These are phyloP conservation scores for Neurospora sp. DNA, from an alignment of 495 filamentous ascomycete species.

Conservation along the genomic window DNA sequence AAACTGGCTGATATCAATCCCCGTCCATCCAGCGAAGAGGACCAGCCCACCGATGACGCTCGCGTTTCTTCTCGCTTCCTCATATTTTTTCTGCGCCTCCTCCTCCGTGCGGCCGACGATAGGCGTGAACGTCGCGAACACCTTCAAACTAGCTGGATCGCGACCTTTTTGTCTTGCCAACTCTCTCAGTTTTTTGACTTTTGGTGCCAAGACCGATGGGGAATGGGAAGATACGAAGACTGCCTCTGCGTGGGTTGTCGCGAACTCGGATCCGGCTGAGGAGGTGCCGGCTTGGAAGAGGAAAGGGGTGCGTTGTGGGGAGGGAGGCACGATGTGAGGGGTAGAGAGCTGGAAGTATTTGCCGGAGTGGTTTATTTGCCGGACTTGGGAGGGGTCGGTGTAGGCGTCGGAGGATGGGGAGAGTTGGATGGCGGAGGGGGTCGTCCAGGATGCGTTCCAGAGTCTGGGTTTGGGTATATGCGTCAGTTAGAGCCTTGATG, in stretches of 20 bases:
- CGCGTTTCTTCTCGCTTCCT: conserved; percentile 41
- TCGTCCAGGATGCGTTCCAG: conserved; percentile 52
- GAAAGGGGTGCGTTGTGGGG: conserved; percentile 53
- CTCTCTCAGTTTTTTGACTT: conserved; percentile 45
- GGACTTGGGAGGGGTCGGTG: conserved; percentile 43
- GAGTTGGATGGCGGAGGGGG: conserved; percentile 38
- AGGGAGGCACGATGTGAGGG: conserved; percentile 48
- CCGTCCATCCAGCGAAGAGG: conserved; percentile 52
- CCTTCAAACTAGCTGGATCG: conserved; percentile 47
- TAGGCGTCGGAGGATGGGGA: conserved; percentile 43
- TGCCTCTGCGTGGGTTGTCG: conserved; percentile 51
- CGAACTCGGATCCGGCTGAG: conserved; percentile 46
- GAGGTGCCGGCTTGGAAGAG: conserved; percentile 58
- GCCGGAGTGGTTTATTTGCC: conserved; percentile 49
- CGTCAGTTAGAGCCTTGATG: not conserved
- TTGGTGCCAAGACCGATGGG: conserved; percentile 38
- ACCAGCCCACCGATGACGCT: conserved; percentile 48
- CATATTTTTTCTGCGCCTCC: conserved; percentile 44
- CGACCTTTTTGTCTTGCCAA: conserved; percentile 41
- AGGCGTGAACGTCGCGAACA: conserved; percentile 50
- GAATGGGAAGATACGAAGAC: conserved; percentile 53
- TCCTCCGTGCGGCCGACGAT: conserved; percentile 49
- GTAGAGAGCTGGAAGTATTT: conserved; percentile 46
- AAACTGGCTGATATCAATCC: conserved; percentile 48
- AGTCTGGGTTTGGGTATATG: conserved; percentile 23